Percentiles rank a stretch among this genome's conserved stretches.
Evolutionary conservation across 352 stramenopile species (phyloP).

Genomic region (Globisporangium cederbergense): DNA sequence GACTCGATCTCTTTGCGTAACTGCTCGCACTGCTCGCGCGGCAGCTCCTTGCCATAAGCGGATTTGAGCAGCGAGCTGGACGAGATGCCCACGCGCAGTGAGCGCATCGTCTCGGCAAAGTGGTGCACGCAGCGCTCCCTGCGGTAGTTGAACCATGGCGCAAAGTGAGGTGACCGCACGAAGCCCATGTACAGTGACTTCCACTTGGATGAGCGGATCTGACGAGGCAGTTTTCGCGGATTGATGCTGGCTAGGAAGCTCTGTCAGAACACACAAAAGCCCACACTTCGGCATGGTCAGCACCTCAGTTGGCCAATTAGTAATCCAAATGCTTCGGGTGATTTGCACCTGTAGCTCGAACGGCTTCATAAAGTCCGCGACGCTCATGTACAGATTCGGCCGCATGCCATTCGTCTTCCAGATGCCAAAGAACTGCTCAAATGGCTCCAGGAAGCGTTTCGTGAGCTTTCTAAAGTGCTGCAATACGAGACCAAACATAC

Average conservation of each 20-base stretch:
- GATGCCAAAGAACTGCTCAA: conserved; percentile 86
- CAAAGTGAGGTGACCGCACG: conserved; percentile 65
- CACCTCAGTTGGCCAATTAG: not conserved
- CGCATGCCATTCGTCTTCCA: conserved; percentile 57
- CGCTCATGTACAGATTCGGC: conserved; percentile 68
- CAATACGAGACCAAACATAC: not conserved
- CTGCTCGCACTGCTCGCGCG: conserved; percentile 39
- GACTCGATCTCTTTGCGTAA: conserved; percentile 47
- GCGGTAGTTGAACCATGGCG: conserved; percentile 73
- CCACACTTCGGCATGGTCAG: not conserved
- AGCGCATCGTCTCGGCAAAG: conserved; percentile 56
- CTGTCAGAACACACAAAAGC: conserved; percentile 9
- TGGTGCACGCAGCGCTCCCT: conserved; percentile 64
- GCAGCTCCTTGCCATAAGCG: conserved; percentile 39
- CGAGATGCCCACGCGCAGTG: conserved; percentile 46
- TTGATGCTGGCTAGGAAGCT: conserved; percentile 60
- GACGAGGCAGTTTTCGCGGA: conserved; percentile 41
- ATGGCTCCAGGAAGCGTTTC: conserved; percentile 81
- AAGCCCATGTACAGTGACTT: conserved; percentile 70
- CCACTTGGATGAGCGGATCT: conserved; percentile 70
- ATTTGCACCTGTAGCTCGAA: conserved; percentile 45
- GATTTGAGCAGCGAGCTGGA: conserved; percentile 32
- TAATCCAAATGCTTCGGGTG: no score
- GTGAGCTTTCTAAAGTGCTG: conserved; percentile 87
- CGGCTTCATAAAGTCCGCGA: conserved; percentile 71